These are phyloP conservation scores for Coemansia sp. DNA, from an alignment of 192 early-diverging fungal species.

Conservation along the genomic window DNA sequence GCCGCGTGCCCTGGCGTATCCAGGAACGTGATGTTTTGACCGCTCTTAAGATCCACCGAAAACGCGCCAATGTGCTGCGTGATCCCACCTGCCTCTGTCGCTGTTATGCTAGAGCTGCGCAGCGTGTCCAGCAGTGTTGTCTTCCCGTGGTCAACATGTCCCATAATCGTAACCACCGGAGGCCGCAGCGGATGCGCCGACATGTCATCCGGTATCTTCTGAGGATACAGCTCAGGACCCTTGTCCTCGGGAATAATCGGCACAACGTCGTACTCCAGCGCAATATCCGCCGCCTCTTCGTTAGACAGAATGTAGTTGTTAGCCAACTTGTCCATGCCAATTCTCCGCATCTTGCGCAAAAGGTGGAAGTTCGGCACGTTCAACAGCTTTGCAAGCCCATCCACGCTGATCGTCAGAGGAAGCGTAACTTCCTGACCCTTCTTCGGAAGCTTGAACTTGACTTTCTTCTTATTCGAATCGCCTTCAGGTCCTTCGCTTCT, in stretches of 20 bases:
- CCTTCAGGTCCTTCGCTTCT: not conserved
- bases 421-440: slow-evolving; percentile 67
- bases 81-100: slow-evolving; percentile 94
- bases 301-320: slow-evolving; percentile 78
- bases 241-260: slow-evolving; percentile 69
- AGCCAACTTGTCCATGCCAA: slow-evolving; percentile 81
- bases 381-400: slow-evolving; percentile 77
- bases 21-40: slow-evolving; percentile 80
- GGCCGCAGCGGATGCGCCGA: slow-evolving; percentile 72
- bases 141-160: slow-evolving; percentile 97
- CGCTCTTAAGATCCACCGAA: slow-evolving; percentile 56
- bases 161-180: slow-evolving; percentile 97
- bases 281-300: slow-evolving; percentile 87
- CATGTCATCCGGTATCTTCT: slow-evolving; percentile 73
- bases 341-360: slow-evolving; percentile 66
- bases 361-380: slow-evolving; percentile 74
- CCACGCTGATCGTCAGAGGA: slow-evolving; percentile 80
- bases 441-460: slow-evolving; percentile 34
- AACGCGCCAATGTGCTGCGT: slow-evolving; percentile 99
- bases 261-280: slow-evolving; percentile 84
- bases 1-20: slow-evolving; percentile 98
- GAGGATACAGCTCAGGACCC: slow-evolving; percentile 41
- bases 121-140: slow-evolving; percentile 92
- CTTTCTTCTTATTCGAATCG: slow-evolving; percentile 15
- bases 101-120: slow-evolving; percentile 87